Evolutionary conservation across 2,329 filamentous ascomycete species (phyloP).

Genomic region (Chalara sp.): DNA sequence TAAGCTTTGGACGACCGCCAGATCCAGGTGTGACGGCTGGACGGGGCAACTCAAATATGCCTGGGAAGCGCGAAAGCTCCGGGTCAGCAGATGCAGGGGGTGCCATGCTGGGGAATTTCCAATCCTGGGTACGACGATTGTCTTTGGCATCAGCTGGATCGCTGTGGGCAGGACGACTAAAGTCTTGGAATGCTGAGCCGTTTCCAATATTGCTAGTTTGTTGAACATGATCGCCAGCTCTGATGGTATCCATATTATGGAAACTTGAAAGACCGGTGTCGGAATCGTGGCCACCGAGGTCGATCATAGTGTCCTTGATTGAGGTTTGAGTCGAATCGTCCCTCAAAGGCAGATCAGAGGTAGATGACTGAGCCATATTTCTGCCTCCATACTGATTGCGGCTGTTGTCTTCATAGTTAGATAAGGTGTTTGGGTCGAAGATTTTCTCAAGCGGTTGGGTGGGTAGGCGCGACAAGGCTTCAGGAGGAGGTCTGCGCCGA

Average conservation of each 20-base stretch:
- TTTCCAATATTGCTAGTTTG: conserved; percentile 17
- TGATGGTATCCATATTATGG: conserved; percentile 55
- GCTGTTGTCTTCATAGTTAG: conserved; percentile 58
- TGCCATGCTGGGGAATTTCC: conserved; percentile 51
- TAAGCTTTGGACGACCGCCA: conserved; percentile 36
- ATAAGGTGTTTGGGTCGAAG: conserved; percentile 59
- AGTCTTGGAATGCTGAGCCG: conserved; percentile 27
- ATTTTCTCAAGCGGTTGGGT: conserved; percentile 54
- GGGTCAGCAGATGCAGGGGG: conserved; percentile 46
- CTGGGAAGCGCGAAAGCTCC: conserved; percentile 44
- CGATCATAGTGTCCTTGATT: conserved; percentile 57
- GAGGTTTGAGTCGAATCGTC: conserved; percentile 45
- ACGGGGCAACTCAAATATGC: conserved; percentile 25
- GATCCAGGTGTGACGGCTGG: conserved; percentile 22
- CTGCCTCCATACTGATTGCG: conserved; percentile 49
- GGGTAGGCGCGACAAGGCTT: conserved; percentile 45
- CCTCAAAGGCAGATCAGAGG: conserved; percentile 52
- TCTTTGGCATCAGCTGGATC: conserved; percentile 49
- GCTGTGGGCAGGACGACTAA: conserved; percentile 45
- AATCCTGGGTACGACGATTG: conserved; percentile 46
- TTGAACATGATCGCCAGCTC: conserved; percentile 13
- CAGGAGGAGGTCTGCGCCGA: conserved; percentile 48
- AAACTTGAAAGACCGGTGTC: conserved; percentile 51
- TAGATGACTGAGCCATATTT: conserved; percentile 21
- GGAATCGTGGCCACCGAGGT: conserved; percentile 53